Evolutionary conservation across 2,329 filamentous ascomycete species (phyloP), one percentile per base, ranked within the genome.

Genomic region (Penicillium carneum): DNA sequence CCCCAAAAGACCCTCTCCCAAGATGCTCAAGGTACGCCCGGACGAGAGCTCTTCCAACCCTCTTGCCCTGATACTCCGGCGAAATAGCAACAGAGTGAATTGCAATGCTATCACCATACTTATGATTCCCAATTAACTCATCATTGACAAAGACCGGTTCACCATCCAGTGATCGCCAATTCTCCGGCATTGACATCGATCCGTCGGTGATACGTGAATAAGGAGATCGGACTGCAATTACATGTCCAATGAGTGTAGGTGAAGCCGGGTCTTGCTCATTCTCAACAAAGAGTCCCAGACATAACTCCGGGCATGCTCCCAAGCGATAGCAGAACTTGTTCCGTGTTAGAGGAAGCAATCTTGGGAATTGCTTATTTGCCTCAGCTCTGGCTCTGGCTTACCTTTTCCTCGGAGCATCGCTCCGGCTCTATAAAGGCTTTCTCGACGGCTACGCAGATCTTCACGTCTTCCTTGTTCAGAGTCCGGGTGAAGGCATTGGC

Each of bases 381-480:
- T 18, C 23, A 2, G 2, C 4, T 36, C 18, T 8, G 2, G 4
- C 4, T 36, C 8, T 8, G 18, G 10, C 31, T n/a, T 45, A 68
- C 65, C 57, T 68, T 68, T 50, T 68, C 63, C 20, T 64, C 59
- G 0, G 65, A 66, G 18, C 65, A 68, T 36, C 62, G 39, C 42
- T 68, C 65, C 2, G 60, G 34, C 36, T 59, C 59, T 20, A 52
- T 47, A 42, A 68, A 68, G 10, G 65, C 59, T 20, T 42, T 47
- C 20, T 66, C 63, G 26, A 68, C 63, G 1, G 16, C 34, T 26
- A 61, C 52, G 34, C 65, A 68, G 16, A 56, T 57, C 6, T 68
- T 57, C 12, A 66, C 54, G 12, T 68, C 65, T 14, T 61, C 39
- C 10, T 45, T 41, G 20, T 20, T 52, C 16, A 68, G 48, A 23